phyloP scores from a whole-genome alignment of 164 flowering plant species.

The Annona squamosa region DNA sequence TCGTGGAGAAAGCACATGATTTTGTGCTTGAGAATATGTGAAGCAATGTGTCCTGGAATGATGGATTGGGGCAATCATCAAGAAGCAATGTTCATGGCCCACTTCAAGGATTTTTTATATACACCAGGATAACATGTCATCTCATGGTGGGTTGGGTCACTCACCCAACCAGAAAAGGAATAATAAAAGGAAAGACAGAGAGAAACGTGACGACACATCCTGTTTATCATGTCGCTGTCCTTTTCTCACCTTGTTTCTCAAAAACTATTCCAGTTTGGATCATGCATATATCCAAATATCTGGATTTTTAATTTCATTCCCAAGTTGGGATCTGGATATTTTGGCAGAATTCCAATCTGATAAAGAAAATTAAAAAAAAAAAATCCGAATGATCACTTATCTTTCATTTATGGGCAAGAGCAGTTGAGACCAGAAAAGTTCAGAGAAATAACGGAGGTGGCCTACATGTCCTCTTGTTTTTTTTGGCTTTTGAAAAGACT shows the following conservation, averaged over 20 bases:
- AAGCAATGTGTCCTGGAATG: conserved; percentile 2
- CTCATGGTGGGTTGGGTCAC: conserved; percentile 31
- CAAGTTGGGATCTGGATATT: too few relatives aligned
- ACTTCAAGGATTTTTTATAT: conserved; percentile 1
- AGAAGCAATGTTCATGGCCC: conserved; percentile 22
- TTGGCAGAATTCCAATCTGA: too few relatives aligned
- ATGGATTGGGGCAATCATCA: conserved; percentile 22
- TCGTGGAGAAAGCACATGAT: neutral
- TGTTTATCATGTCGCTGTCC: conserved; percentile 16
- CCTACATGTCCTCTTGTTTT: too few relatives aligned
- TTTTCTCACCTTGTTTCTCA: conserved; percentile 1
- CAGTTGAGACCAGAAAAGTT: too few relatives aligned
- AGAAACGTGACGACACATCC: conserved; percentile 22
- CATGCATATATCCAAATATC: too few relatives aligned
- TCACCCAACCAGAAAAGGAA: conserved; percentile 21
- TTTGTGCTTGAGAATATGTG: neutral
- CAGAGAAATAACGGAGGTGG: too few relatives aligned
- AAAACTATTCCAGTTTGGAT: neutral
- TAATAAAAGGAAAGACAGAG: too few relatives aligned
- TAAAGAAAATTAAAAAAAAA: too few relatives aligned
- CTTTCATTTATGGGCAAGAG: too few relatives aligned
- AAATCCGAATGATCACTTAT: too few relatives aligned
- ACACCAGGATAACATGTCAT: conserved; percentile 18
- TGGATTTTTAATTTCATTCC: too few relatives aligned
- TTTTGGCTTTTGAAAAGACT: too few relatives aligned